phyloP scores from a whole-genome alignment of 768 basidiomycete species.

The Amanita jacksonii region DNA sequence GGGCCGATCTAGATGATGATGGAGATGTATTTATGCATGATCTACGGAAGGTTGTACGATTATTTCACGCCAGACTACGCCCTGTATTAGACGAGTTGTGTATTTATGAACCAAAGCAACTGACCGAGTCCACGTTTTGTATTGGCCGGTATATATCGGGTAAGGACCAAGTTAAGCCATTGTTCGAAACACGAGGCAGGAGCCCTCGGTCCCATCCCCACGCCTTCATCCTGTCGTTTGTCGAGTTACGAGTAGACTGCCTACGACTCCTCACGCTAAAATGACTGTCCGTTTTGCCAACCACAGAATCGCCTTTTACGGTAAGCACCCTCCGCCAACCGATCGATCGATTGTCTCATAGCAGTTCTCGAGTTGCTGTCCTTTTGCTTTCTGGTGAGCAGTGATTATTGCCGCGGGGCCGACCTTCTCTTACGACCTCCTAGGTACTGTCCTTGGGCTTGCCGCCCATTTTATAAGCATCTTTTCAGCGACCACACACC shows the following conservation, averaged over 20 bases:
- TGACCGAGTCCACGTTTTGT: too few species aligned
- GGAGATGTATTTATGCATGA: too few species aligned
- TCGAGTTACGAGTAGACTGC: too few species aligned
- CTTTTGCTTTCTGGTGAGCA: conserved; percentile 34
- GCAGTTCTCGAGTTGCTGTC: conserved; percentile 26
- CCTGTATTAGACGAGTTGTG: conserved; percentile 7
- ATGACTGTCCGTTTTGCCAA: conserved; percentile 61
- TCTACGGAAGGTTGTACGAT: too few species aligned
- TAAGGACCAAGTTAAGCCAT: too few species aligned
- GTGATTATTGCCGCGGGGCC: not conserved
- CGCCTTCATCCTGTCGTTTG: not conserved
- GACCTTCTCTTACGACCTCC: not conserved
- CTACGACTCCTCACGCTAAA: conserved; percentile 8
- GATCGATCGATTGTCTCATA: conserved; percentile 4
- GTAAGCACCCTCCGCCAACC: conserved; percentile 21
- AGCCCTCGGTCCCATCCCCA: too few species aligned
- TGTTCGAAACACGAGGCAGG: too few species aligned
- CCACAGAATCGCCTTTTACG: conserved; percentile 40
- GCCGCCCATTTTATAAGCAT: conserved; percentile 55
- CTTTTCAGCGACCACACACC: conserved; percentile 56
- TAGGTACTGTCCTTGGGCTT: conserved; percentile 55
- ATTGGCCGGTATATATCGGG: too few species aligned
- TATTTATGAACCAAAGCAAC: not conserved
- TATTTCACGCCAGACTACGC: not conserved
- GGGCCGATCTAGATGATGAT: conserved; percentile 16